Conservation (phyloP, 2,329 filamentous ascomycete species). For the Claviceps africana region DNA sequence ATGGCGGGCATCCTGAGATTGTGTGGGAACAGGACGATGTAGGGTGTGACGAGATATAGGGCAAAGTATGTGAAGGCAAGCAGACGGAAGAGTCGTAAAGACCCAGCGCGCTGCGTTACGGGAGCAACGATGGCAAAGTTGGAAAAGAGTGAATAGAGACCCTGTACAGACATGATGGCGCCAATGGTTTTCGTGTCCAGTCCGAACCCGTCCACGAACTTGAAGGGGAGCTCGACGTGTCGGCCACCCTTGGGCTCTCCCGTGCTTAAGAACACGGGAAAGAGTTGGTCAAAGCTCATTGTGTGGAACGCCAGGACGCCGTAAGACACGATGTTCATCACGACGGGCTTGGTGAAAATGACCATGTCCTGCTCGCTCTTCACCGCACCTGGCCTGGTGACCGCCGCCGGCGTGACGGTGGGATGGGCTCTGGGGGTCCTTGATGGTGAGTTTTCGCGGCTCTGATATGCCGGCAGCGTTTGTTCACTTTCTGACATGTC, state of each 20-base stretch:
- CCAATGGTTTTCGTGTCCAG: conserved; percentile 75
- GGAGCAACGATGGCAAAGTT: conserved; percentile 75
- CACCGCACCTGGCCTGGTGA: neutral
- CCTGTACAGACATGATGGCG: conserved; percentile 76
- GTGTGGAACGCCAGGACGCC: conserved; percentile 93
- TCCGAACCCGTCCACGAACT: conserved; percentile 76
- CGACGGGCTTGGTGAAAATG: conserved; percentile 65
- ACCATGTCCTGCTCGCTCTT: conserved; percentile 29
- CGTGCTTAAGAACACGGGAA: conserved; percentile 83
- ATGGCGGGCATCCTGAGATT: conserved; percentile 58
- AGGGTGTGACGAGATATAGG: conserved; percentile 78
- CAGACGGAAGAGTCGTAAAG: conserved; percentile 67
- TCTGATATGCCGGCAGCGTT: conserved; percentile 54
- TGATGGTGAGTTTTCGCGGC: conserved; percentile 40
- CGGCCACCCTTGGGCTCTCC: conserved; percentile 30
- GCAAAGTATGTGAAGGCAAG: conserved; percentile 73
- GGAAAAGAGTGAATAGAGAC: conserved; percentile 75
- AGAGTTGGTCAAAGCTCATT: conserved; percentile 87
- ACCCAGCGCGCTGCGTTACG: conserved; percentile 60
- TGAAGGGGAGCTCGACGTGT: conserved; percentile 58
- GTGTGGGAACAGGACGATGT: conserved; percentile 71
- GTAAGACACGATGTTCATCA: conserved; percentile 79
- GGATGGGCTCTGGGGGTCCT: conserved; percentile 20
- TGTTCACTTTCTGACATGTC: conserved; percentile 30
- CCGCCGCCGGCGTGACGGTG: conserved; percentile 5